phyloP scores from a whole-genome alignment of 2,329 filamentous ascomycete genomes.

The Colletotrichum truncatum region DNA sequence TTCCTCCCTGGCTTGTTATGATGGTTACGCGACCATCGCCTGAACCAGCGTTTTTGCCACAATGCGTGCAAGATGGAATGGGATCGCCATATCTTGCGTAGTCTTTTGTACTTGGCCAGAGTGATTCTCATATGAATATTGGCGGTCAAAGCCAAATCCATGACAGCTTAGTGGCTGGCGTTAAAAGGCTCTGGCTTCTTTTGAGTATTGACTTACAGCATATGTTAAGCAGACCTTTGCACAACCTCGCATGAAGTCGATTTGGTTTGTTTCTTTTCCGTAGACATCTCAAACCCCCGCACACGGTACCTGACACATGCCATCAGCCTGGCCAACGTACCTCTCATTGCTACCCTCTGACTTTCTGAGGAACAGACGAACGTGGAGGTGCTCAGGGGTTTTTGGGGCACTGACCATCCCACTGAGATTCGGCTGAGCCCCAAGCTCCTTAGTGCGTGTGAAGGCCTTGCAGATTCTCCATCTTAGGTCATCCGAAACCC shows the following conservation, averaged over 20 bases:
- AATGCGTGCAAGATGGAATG: background rate
- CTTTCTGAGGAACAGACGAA: conserved; percentile 11
- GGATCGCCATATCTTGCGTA: background rate
- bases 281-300: background rate
- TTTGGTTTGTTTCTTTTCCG: conserved; percentile 13
- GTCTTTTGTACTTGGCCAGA: too few species aligned
- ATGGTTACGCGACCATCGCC: conserved; percentile 2
- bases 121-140: too few species aligned
- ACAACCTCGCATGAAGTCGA: background rate
- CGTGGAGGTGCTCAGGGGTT: background rate
- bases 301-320: conserved; percentile 16
- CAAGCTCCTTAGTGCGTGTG: conserved; percentile 12
- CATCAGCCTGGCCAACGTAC: background rate
- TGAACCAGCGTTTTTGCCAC: background rate
- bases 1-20: background rate
- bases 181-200: too few species aligned
- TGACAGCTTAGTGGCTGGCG: background rate
- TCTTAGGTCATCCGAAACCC: conserved; percentile 9
- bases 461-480: background rate
- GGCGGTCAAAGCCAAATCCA: too few species aligned
- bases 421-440: background rate
- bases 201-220: background rate
- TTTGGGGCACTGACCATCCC: background rate
- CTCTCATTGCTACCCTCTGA: background rate
- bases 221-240: too few species aligned